phyloP scores from a whole-genome alignment of 371 early-diverging fungal genomes.

The Basidiobolus meristosporus region DNA sequence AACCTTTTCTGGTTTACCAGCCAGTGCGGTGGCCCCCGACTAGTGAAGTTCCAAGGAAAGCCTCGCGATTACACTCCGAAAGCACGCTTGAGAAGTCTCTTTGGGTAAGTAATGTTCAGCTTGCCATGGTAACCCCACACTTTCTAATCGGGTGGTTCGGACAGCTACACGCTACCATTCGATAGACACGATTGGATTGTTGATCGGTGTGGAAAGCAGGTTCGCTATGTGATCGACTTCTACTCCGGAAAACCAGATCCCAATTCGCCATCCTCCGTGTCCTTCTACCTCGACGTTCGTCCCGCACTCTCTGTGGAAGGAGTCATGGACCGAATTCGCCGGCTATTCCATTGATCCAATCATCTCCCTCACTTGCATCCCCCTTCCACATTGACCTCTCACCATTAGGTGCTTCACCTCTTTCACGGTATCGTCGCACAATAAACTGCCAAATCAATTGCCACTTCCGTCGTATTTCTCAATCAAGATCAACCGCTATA shows the following conservation, averaged over 20 bases:
- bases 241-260: slow-evolving; percentile 43
- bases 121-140: neutral
- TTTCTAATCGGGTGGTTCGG: neutral
- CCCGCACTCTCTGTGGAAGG: slow-evolving; percentile 50
- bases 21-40: neutral
- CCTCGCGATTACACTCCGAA: slow-evolving; percentile 3
- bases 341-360: neutral
- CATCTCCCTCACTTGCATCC: too few species aligned
- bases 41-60: slow-evolving; percentile 3
- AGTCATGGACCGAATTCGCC: slow-evolving; percentile 30
- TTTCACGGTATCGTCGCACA: too few species aligned
- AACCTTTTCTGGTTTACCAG: slow-evolving; percentile 1
- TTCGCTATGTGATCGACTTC: slow-evolving; percentile 62
- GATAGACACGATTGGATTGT: slow-evolving; percentile 69
- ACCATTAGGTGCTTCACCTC: too few species aligned
- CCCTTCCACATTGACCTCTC: too few species aligned
- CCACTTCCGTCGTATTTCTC: too few species aligned
- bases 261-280: slow-evolving; percentile 20
- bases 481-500: too few species aligned
- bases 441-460: too few species aligned
- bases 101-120: slow-evolving; percentile 1
- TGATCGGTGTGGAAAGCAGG: slow-evolving; percentile 45
- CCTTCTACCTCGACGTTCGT: slow-evolving; percentile 61
- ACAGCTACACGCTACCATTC: slow-evolving; percentile 25
- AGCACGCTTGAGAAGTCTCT: slow-evolving; percentile 1